A percentile compares a stretch with the other conserved stretches of the same genome.
Evolutionary conservation across 208 protist species (phyloP).

Genomic region (Wallacemonas sp.): DNA sequence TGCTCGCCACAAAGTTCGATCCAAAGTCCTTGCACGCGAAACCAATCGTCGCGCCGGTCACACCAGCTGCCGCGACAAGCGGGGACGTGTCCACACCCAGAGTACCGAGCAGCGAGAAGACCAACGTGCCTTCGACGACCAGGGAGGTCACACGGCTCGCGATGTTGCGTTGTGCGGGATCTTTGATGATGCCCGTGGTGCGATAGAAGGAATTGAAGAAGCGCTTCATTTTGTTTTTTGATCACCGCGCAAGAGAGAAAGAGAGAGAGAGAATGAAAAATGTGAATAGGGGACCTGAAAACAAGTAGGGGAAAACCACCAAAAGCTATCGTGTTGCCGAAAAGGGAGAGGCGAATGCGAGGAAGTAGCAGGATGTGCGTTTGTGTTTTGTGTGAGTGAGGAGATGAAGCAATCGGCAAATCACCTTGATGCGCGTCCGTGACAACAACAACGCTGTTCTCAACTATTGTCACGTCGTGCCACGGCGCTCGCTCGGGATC

Average conservation of each 20-base stretch:
- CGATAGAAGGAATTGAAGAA: slow-evolving; percentile 78
- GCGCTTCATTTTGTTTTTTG: slow-evolving; percentile 85
- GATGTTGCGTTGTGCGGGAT: slow-evolving; percentile 74
- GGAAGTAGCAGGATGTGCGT: slow-evolving; percentile 4
- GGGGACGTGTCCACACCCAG: slow-evolving; percentile 76
- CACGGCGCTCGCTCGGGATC: no score
- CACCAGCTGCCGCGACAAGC: slow-evolving; percentile 71
- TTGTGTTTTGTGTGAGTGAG: slow-evolving; percentile 8
- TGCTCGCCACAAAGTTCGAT: slow-evolving; percentile 80
- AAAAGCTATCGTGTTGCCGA: neutral
- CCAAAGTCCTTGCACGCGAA: slow-evolving; percentile 88
- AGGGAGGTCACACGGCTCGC: slow-evolving; percentile 61
- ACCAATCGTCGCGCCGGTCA: slow-evolving; percentile 80
- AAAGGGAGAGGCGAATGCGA: neutral
- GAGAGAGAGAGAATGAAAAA: neutral
- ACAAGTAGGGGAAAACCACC: no score
- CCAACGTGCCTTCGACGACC: slow-evolving; percentile 48
- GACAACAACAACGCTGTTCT: no score
- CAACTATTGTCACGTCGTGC: no score
- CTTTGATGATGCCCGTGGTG: slow-evolving; percentile 59
- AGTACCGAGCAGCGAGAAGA: slow-evolving; percentile 71
- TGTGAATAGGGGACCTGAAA: no score
- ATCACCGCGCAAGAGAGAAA: slow-evolving; percentile 3
- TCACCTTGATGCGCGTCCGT: no score
- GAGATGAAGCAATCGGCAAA: no score